Percentiles rank a stretch among this genome's conserved stretches.
Conservation (phyloP, 2,329 filamentous ascomycete genomes). For the Samsoniella hepiali region DNA sequence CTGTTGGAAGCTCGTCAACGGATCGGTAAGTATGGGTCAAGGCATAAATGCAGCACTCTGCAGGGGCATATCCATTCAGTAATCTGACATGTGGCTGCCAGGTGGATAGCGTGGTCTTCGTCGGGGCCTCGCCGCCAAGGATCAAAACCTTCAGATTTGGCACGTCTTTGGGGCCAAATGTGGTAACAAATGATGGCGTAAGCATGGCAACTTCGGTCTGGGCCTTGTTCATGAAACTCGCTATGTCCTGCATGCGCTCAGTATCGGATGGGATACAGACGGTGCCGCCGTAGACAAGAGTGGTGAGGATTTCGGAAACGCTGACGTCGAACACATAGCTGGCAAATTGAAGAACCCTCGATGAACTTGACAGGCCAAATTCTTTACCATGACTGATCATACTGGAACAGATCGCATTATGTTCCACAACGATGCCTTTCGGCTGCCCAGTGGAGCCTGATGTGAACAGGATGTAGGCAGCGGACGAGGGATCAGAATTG, state of each 20-base stretch:
- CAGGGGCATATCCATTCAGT: conserved; percentile 40
- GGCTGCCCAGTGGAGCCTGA: conserved; percentile 1
- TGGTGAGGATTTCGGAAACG: conserved; percentile 16
- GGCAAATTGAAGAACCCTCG: conserved; percentile 17
- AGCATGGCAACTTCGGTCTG: conserved; percentile 1
- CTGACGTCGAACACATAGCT: conserved; percentile 18
- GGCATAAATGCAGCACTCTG: conserved; percentile 34
- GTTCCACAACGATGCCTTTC: neutral
- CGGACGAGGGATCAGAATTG: neutral
- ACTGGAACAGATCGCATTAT: neutral
- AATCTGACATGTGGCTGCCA: conserved; percentile 30
- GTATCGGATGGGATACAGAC: conserved; percentile 12
- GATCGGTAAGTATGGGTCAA: neutral
- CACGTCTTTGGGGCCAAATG: conserved; percentile 16
- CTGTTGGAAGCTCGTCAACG: neutral
- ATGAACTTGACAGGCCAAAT: neutral
- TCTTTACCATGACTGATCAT: neutral
- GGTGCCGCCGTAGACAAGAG: conserved; percentile 11
- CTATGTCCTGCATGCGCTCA: conserved; percentile 7
- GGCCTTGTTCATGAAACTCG: conserved; percentile 10
- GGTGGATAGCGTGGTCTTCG: conserved; percentile 25
- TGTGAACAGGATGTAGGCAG: conserved; percentile 14
- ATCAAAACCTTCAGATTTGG: conserved; percentile 20
- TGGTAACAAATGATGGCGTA: conserved; percentile 16
- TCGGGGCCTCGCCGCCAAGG: conserved; percentile 30